Base-by-base conservation (phyloP, 2,329 filamentous ascomycete genomes). In the Fusarium poae region DNA sequence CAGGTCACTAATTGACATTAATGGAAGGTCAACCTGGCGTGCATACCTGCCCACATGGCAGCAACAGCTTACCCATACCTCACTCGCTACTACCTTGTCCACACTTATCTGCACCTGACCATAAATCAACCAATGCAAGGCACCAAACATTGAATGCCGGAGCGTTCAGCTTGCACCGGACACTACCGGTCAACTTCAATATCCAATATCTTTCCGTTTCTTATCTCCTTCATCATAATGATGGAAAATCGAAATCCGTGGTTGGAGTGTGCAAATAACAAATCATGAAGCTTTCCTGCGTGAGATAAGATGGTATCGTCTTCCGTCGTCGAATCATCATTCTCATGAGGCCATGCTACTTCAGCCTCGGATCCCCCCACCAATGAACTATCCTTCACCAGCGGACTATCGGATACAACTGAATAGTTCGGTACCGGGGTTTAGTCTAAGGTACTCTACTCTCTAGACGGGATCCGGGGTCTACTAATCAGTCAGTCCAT, bases 81-180 rank as follows among this genome's bases (percentile, higher is more conserved):
- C 54, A 32, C 59, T 68, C 35, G 44, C 54, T 56, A 40, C 21
- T 56, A 21, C 29, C 57, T 27, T 55, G 42, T 32, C 37, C n/a
- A 40, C 45, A 34, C 21, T 54, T 35, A 27, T 42, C 23, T 44
- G 42, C 32, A 21, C 20, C 40, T 43, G 40, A 43, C 23, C 40
- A 25, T 23, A 43, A 43, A 43, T 13, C 18, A 23, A 21, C 61
- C 23, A 54, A 60, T 34, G 45, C 45, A 65, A 35, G 27, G 27
- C 35, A 51, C 55, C 40, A 45, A 55, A 52, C 27, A 37, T 52
- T 52, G 54, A 57, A 42, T 42, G 25, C 15, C 5, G n/a, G 30
- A 23, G 32, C 25, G 21, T 37, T 30, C 32, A 39, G 29, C 48
- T 42, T n/a, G 21, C 34, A 46, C 29, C 48, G 43, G 48, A 45